Percentiles rank a stretch among this genome's conserved stretches.
Evolutionary conservation across 495 filamentous ascomycete genomes (phyloP).

Genomic region (Hypoxylon subgilvum): DNA sequence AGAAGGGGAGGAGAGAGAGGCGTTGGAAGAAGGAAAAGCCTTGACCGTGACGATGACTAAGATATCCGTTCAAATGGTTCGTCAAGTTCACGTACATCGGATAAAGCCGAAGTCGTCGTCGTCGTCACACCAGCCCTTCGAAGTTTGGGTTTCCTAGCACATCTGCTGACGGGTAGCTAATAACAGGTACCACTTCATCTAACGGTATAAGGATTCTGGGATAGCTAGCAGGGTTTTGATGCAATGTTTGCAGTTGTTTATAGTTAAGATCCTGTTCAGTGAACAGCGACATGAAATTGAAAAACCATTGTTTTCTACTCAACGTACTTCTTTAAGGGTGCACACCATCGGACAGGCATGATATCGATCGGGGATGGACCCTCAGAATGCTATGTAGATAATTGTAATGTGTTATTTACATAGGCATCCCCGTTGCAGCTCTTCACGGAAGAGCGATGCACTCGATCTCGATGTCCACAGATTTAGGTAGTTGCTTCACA

Average conservation of each 20-base stretch:
- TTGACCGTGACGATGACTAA: constrained; percentile 12
- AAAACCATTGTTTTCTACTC: no score
- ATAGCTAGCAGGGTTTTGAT: no score
- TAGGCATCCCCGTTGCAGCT: constrained; percentile 12
- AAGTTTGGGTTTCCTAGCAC: neutral
- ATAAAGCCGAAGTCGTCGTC: neutral
- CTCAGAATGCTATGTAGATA: neutral
- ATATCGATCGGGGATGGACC: no score
- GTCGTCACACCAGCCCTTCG: neutral
- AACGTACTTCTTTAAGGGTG: no score
- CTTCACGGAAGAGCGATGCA: constrained; percentile 77
- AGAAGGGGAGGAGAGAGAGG: constrained; percentile 8
- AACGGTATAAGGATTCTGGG: no score
- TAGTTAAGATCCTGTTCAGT: no score
- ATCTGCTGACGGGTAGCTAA: neutral
- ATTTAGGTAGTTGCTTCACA: constrained; percentile 87
- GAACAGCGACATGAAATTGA: no score
- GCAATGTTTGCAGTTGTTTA: no score
- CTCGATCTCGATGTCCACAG: constrained; percentile 91
- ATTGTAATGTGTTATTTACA: constrained; percentile 4
- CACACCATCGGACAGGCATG: no score
- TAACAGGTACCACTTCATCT: neutral
- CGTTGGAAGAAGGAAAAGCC: constrained; percentile 10
- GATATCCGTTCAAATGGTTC: constrained; percentile 10
- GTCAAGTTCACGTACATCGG: neutral